Percentiles rank a stretch among this genome's conserved stretches.
phyloP scores from a whole-genome alignment of 192 early-diverging fungal genomes.

The Backusella westeae region DNA sequence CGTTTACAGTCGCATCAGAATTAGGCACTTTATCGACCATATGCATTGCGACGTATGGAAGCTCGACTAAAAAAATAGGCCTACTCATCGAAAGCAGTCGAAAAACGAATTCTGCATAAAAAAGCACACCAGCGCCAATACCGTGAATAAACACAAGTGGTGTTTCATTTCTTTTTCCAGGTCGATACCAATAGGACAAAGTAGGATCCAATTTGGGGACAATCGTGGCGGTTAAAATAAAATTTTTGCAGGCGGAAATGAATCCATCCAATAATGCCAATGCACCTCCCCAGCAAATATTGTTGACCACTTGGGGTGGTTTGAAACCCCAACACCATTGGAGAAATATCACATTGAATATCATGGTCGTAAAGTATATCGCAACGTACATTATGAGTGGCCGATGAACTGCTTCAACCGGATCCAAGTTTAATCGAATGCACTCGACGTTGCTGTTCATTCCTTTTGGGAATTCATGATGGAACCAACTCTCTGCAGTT shows the following conservation, averaged over 20 bases:
- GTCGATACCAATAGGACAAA: background rate
- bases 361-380: slow-evolving; percentile 23
- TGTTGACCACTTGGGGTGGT: background rate
- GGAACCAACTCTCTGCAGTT: slow-evolving; percentile 32
- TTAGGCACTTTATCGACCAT: slow-evolving; percentile 55
- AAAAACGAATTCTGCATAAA: slow-evolving; percentile 52
- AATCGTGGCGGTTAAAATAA: background rate
- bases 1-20: slow-evolving; percentile 50
- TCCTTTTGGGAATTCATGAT: slow-evolving; percentile 40
- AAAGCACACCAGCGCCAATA: slow-evolving; percentile 58
- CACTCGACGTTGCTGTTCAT: slow-evolving; percentile 48
- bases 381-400: slow-evolving; percentile 55
- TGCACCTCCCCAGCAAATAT: slow-evolving; percentile 12
- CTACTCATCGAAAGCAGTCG: slow-evolving; percentile 42
- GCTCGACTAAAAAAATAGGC: slow-evolving; percentile 52
- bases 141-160: slow-evolving; percentile 73
- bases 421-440: slow-evolving; percentile 55
- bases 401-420: slow-evolving; percentile 53
- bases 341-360: slow-evolving; percentile 21
- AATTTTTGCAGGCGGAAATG: slow-evolving; percentile 1
- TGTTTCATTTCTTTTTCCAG: slow-evolving; percentile 15
- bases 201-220: background rate
- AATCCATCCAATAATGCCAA: slow-evolving; percentile 2
- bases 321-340: slow-evolving; percentile 18
- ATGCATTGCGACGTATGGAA: slow-evolving; percentile 69